A percentile compares a stretch with the other conserved stretches of the same genome.
These are phyloP conservation scores for Phytophthora aleatoria DNA, from an alignment of 352 stramenopile species.

Conservation along the genomic window DNA sequence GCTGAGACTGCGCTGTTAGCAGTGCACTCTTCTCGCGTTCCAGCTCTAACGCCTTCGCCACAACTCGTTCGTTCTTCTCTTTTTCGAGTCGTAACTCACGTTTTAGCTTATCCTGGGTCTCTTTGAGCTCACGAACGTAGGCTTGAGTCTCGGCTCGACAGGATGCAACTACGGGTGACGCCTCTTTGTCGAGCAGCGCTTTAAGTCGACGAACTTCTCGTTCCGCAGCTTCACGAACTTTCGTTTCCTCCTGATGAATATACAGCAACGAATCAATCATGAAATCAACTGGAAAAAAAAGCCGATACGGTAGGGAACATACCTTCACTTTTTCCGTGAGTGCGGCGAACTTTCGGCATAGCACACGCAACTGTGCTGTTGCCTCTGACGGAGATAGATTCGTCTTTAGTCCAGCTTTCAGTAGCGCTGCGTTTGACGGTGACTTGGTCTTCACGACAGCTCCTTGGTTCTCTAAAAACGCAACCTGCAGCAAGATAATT, in stretches of 20 bases:
- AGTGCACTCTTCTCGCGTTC: conserved; percentile 74
- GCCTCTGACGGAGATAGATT: conserved; percentile 72
- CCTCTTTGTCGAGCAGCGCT: conserved; percentile 62
- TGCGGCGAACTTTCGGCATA: conserved; percentile 85
- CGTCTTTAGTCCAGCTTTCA: conserved; percentile 57
- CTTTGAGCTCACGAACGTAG: conserved; percentile 69
- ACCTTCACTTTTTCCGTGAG: conserved; percentile 88
- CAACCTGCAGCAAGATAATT: conserved; percentile 16
- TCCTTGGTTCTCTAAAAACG: conserved; percentile 35
- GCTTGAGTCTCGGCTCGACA: conserved; percentile 65
- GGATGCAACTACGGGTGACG: conserved; percentile 53
- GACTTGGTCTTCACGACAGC: conserved; percentile 45
- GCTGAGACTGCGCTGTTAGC: conserved; percentile 27
- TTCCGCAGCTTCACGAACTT: conserved; percentile 73
- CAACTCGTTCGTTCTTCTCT: conserved; percentile 75
- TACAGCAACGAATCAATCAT: not conserved
- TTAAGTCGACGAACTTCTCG: conserved; percentile 73
- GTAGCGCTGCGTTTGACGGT: conserved; percentile 42
- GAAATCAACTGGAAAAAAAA: not conserved
- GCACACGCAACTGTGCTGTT: conserved; percentile 75
- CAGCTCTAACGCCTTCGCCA: conserved; percentile 69
- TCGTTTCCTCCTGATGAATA: conserved; percentile 65
- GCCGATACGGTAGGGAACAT: not conserved
- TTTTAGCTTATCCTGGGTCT: conserved; percentile 57
- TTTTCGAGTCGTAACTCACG: conserved; percentile 75